Evolutionary conservation across 805 yeast species (phyloP), one percentile per base, ranked within the genome.

Genomic region (Candida methanosorbosa): DNA sequence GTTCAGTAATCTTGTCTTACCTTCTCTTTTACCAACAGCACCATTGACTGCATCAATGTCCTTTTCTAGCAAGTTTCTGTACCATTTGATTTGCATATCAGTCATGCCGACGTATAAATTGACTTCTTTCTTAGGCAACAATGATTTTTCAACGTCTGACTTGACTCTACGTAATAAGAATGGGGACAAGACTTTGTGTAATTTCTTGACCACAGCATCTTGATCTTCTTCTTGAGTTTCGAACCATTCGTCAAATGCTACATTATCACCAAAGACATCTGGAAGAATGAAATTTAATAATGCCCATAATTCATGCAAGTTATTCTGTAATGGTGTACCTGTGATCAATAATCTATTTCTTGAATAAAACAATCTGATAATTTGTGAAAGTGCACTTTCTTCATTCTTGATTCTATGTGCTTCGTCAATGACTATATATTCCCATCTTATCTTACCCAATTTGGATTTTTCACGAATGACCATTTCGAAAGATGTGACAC

Each of bases 21-120:
- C 87, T 55, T 90, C 97, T 38, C 94, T 70, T 57, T 86, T 87
- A 2, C 95, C 95, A n/a, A 82, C 81, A 3, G 81, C 94, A 27
- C 97, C 97, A 57, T 90, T 90, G 7, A 90, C 96, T 0, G 97
- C 97, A 55, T 85, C 95, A 35, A 90, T 84, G 50, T 90, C 97
- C 50, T 87, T 90, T 54, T 88, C 96, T 37, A 92, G 61, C 36
- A 90, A 63, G 42, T 80, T 80, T 54, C 81, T 81, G 58, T 90
- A 90, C 97, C 97, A 90, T 50, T 76, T 73, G 19, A 80, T 64
- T 61, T 90, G 97, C 97, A 90, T 90, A 20, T 82, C 87, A 1
- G 95, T 77, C 97, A 90, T 87, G 9, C 94, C 95, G 29, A 88
- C 82, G 53, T 90, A 90, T 24, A 92, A 68, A 45, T 90, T 90